These are phyloP conservation scores for Cladorrhinum sp. DNA, from an alignment of 2,329 filamentous ascomycete species.

Conservation along the genomic window DNA sequence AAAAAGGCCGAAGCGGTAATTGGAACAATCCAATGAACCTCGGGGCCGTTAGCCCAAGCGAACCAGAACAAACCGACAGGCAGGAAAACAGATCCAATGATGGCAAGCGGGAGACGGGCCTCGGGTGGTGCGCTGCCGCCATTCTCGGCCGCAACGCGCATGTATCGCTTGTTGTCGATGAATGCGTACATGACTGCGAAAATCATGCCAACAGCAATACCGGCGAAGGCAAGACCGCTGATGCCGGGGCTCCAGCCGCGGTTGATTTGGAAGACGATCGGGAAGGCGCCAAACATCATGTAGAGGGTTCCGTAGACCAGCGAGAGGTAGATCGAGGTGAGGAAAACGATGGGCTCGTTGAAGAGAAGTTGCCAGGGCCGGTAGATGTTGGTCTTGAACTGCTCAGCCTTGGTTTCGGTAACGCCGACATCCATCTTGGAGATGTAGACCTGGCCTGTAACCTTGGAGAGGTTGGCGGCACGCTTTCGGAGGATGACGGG, in stretches of 20 bases:
- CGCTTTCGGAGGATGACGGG: slow-evolving; percentile 55
- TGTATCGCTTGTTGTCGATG: slow-evolving; percentile 55
- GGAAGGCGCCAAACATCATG: slow-evolving; percentile 59
- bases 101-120: slow-evolving; percentile 58
- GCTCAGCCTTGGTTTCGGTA: slow-evolving; percentile 35
- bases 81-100: slow-evolving; percentile 60
- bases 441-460: slow-evolving; percentile 55
- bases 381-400: slow-evolving; percentile 56
- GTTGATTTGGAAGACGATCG: slow-evolving; percentile 61
- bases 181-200: slow-evolving; percentile 53
- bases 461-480: slow-evolving; percentile 47
- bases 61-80: slow-evolving; percentile 67
- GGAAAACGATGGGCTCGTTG: slow-evolving; percentile 65
- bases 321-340: slow-evolving; percentile 65
- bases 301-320: slow-evolving; percentile 58
- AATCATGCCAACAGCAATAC: slow-evolving; percentile 65
- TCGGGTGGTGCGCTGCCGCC: slow-evolving; percentile 62
- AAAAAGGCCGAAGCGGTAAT: slow-evolving; percentile 40
- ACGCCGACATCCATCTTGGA: slow-evolving; percentile 37
- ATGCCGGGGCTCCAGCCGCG: slow-evolving; percentile 59
- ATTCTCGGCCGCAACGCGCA: slow-evolving; percentile 39
- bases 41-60: slow-evolving; percentile 57
- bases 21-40: slow-evolving; percentile 35
- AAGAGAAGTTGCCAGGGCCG: slow-evolving; percentile 69
- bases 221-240: slow-evolving; percentile 64